phyloP scores from a whole-genome alignment of 1,139 yeast genomes.

The Pichia sp. region DNA sequence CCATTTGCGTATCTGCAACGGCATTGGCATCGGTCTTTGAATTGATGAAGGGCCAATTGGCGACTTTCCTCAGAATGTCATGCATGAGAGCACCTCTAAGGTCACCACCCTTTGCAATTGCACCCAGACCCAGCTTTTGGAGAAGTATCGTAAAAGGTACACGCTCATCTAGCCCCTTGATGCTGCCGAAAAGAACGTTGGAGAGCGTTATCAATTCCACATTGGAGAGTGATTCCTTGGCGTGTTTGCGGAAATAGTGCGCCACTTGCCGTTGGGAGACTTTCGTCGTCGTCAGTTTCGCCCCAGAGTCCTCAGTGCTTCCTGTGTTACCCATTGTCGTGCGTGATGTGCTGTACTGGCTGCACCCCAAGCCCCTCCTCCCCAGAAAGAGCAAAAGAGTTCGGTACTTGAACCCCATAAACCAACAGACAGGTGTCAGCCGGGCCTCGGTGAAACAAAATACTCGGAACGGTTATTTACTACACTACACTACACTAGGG shows the following conservation, averaged over 20 bases:
- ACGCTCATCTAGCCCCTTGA: conserved; percentile 4
- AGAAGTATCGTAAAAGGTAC: conserved; percentile 1
- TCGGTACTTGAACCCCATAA: no score
- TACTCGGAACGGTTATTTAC: background rate
- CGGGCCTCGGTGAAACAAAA: no score
- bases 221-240: conserved; percentile 2
- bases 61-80: conserved; percentile 2
- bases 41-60: conserved; percentile 8
- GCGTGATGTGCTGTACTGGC: no score
- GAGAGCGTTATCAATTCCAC: conserved; percentile 10
- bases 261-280: no score
- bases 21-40: no score
- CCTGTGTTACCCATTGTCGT: conserved; percentile 5
- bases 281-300: background rate
- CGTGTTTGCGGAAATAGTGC: background rate
- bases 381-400: background rate
- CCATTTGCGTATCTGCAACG: no score
- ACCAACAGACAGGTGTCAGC: no score
- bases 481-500: background rate
- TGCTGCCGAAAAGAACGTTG: conserved; percentile 3
- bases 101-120: background rate
- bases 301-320: conserved; percentile 1
- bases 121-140: conserved; percentile 1
- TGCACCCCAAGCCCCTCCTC: no score
- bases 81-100: conserved; percentile 1